These are phyloP conservation scores for Glycyrrhiza uralensis DNA, from an alignment of 306 rosid species.

Conservation along the genomic window DNA sequence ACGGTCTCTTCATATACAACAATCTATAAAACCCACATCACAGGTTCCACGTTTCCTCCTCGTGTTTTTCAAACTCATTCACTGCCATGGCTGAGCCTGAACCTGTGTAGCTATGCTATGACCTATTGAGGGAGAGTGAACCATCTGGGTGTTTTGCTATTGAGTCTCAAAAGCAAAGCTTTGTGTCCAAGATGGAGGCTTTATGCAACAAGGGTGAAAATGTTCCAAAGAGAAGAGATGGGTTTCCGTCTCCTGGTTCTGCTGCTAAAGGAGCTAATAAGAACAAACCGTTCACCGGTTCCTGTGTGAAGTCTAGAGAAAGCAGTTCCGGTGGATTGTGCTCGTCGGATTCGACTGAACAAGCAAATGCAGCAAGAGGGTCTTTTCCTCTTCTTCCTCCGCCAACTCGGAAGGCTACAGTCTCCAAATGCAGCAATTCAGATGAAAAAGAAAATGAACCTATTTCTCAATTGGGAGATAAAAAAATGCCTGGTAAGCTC, in stretches of 20 bases:
- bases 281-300: conserved; percentile 49
- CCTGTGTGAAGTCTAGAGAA: conserved; percentile 40
- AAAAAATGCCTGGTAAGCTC: conserved; percentile 57
- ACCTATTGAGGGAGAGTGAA: conserved; percentile 1
- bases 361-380: conserved; percentile 40
- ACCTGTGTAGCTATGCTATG: conserved; percentile 24
- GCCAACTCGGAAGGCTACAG: conserved; percentile 68
- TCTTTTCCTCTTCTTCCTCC: conserved; percentile 51
- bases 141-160: conserved; percentile 11
- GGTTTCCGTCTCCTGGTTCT: conserved; percentile 37
- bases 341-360: conserved; percentile 43
- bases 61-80: conserved; percentile 7
- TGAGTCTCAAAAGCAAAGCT: conserved; percentile 19
- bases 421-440: conserved; percentile 45
- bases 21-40: conserved; percentile 30
- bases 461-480: conserved; percentile 32
- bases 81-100: not conserved
- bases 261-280: conserved; percentile 25
- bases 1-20: conserved; percentile 25
- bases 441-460: conserved; percentile 43
- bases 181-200: conserved; percentile 55
- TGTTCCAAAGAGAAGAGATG: conserved; percentile 41
- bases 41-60: not conserved
- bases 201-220: conserved; percentile 45
- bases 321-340: conserved; percentile 49